Conservation (phyloP, 1,139 yeast genomes). For the Geotrichum candidum region DNA sequence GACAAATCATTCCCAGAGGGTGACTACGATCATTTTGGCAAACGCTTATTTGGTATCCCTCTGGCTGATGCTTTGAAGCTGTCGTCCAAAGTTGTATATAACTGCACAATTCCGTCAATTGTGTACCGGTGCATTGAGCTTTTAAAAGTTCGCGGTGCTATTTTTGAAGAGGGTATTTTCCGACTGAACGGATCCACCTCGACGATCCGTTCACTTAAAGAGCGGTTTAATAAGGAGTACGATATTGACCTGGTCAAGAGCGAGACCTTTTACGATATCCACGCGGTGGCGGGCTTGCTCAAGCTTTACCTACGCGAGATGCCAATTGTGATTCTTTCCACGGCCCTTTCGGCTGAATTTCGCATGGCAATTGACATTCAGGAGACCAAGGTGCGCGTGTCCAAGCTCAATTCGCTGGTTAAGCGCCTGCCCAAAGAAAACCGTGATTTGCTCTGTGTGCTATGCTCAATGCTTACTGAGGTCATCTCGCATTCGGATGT, state of each 20-base stretch:
- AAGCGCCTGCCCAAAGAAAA: constrained; percentile 45
- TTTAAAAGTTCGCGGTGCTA: constrained; percentile 60
- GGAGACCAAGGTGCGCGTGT: constrained; percentile 32
- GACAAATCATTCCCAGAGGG: background rate
- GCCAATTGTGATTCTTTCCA: constrained; percentile 60
- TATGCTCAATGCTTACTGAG: constrained; percentile 60
- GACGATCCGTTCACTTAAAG: constrained; percentile 65
- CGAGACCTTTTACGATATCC: constrained; percentile 48
- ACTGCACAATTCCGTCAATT: constrained; percentile 60
- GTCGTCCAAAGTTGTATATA: constrained; percentile 39
- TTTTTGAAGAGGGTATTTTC: constrained; percentile 85
- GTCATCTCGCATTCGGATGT: constrained; percentile 57
- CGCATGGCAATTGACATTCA: constrained; percentile 36
- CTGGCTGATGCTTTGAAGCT: constrained; percentile 49
- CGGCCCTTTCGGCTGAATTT: constrained; percentile 40
- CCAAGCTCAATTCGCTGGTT: constrained; percentile 34
- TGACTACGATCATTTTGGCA: background rate
- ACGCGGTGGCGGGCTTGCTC: constrained; percentile 72
- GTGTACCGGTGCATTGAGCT: constrained; percentile 71
- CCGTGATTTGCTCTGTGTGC: constrained; percentile 54
- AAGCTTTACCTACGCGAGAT: constrained; percentile 69
- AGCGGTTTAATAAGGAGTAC: constrained; percentile 49
- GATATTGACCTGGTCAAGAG: constrained; percentile 59
- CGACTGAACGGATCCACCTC: constrained; percentile 87
- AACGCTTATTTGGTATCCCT: constrained; percentile 58